Base-by-base conservation (phyloP, 352 stramenopile genomes). In the Globisporangium spiculum region DNA sequence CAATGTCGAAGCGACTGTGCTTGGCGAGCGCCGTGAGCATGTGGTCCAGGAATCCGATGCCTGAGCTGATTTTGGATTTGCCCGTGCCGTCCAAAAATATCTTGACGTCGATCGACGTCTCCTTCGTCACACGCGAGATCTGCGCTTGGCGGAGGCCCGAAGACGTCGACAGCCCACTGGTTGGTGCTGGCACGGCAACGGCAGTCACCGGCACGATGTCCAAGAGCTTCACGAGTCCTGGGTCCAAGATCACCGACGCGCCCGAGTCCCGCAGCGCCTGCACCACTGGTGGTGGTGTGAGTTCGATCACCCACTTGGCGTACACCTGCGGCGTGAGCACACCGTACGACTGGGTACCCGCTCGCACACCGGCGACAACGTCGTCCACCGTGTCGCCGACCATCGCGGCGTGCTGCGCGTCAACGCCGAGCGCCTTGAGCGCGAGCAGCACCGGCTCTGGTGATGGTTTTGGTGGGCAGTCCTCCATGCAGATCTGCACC, bases 371-470 rank as follows among this genome's bases (percentile, higher is more conserved):
- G 1, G 97, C 93, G 24, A 86, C 70, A 67, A 99, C 92, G 74
- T 99, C 97, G 73, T 99, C 97, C 5, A 98, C 95, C 5, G 97
- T 99, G 78, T 99, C 97, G 10, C 97, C 97, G 5, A 99, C 81
- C 85, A 99, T 98, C 53, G 90, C 80, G 0, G 91, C 93, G 59
- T 92, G 70, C 26, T 77, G 69, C 0, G 94, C 78, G 26, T 70
- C 71, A 7, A 98, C 79, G 20, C 75, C 77, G n/a, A 99, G 77
- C 8, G 80, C 75, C 65, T 97, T 85, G 41, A 97, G 89, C 50
- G 89, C 93, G 53, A 94, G 72, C 26, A 73, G 52, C 36, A 99
- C 85, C 0, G 95, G 94, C 71, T 94, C 93, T 2, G 96, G 93
- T 63, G 96, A 94, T 18, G 97, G 97, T 74, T 99, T 99, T 18